A percentile compares a stretch with the other conserved stretches of the same genome.
Evolutionary conservation across 2,329 filamentous ascomycete species (phyloP).

Genomic region (Colletotrichum phormii): DNA sequence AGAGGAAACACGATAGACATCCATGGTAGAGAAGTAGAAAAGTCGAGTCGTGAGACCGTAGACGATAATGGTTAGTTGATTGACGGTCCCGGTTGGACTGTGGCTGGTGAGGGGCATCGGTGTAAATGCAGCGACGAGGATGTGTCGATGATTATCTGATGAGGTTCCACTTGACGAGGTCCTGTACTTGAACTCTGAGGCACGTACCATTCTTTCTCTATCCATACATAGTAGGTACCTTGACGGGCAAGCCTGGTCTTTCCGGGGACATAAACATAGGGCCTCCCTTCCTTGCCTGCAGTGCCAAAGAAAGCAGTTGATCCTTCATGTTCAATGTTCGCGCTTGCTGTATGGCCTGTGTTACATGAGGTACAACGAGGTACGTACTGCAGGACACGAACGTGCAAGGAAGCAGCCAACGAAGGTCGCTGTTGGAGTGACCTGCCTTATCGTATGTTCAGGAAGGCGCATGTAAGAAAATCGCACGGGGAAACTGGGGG

Average conservation of each 20-base stretch:
- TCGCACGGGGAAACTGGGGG: neutral
- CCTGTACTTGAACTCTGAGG: conserved; percentile 3
- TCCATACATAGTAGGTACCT: neutral
- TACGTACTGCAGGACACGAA: neutral
- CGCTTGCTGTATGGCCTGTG: neutral
- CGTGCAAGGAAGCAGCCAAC: neutral
- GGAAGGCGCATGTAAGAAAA: conserved; percentile 3
- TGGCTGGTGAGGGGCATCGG: neutral
- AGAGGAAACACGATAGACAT: too few relatives aligned
- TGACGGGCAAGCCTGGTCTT: too few relatives aligned
- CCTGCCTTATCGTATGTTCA: conserved; percentile 22
- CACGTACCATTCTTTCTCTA: neutral
- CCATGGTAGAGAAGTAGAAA: too few relatives aligned
- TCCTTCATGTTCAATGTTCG: neutral
- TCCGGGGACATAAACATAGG: neutral
- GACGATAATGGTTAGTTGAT: too few relatives aligned
- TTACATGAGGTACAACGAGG: neutral
- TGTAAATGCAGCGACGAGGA: conserved; percentile 3
- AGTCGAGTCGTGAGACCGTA: too few relatives aligned
- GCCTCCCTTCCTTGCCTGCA: too few relatives aligned
- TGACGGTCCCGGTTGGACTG: neutral
- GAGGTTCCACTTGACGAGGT: neutral
- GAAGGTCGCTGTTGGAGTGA: neutral
- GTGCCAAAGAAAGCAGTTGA: neutral
- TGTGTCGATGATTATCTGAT: neutral